Conservation (phyloP, 2,329 filamentous ascomycete species). For the Penicillium brasilianum region DNA sequence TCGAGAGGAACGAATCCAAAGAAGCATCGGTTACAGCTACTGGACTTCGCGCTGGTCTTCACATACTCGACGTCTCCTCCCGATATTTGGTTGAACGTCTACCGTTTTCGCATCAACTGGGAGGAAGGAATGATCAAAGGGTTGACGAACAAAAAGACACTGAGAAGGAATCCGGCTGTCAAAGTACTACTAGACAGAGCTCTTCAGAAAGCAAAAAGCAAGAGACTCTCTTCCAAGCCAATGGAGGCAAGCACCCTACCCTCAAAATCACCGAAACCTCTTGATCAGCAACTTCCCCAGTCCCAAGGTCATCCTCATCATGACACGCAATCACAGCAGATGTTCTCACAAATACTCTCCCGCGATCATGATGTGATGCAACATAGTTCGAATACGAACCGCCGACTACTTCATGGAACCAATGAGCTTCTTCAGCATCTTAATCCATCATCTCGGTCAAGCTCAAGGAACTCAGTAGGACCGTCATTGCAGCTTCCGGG, state of each 20-base stretch:
- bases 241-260: not conserved
- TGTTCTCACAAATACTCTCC: slow-evolving; percentile 21
- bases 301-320: not conserved
- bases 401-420: not conserved
- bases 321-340: slow-evolving; percentile 12
- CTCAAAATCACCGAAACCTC: slow-evolving; percentile 12
- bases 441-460: slow-evolving; percentile 1
- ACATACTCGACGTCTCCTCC: slow-evolving; percentile 32
- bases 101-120: slow-evolving; percentile 33
- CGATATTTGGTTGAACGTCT: slow-evolving; percentile 33
- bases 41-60: slow-evolving; percentile 44
- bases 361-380: not conserved
- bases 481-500: not conserved
- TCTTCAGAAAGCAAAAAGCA: slow-evolving; percentile 18
- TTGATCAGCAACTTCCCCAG: slow-evolving; percentile 24
- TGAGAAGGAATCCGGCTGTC: slow-evolving; percentile 27
- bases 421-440: slow-evolving; percentile 20
- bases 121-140: slow-evolving; percentile 21
- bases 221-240: not conserved
- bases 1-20: slow-evolving; percentile 28
- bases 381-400: not conserved
- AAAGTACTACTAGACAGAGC: slow-evolving; percentile 24
- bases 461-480: not conserved
- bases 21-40: slow-evolving; percentile 39
- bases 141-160: slow-evolving; percentile 23